Base-by-base conservation (phyloP, 257 asterid genomes). In the Salvia rosmarinus region DNA sequence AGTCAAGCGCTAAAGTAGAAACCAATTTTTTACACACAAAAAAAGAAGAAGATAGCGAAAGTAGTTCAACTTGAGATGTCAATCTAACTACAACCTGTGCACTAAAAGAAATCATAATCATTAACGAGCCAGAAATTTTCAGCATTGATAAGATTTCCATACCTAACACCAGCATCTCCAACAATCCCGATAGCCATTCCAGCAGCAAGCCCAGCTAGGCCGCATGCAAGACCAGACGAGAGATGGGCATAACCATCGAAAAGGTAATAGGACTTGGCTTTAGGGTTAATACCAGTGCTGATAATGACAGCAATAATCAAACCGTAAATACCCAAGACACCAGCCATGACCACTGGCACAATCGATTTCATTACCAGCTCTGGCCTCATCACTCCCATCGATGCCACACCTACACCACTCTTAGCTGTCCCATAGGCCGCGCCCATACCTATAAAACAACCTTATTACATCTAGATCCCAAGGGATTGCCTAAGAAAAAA, bases 291-390 rank as follows among this genome's bases (percentile, higher is more conserved):
- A 13, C 96, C 96, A 7, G 96, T 90, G 79, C 96, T 88, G 77
- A 90, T 88, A 67, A 90, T 86, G 6, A 90, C 96, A 83, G 96
- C 97, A 56, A 90, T 90, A 73, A 90, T 90, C 85, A 90, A 75
- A 25, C 96, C 96, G 21, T 90, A 90, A 60, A 88, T 90, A 86
- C 96, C 96, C 85, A 90, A 85, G 47, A 90, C 96, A 81, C 97
- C 97, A 85, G 97, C 97, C 96, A 90, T 90, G 81, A 90, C 96
- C 70, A 90, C 96, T 13, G 96, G 96, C 65, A 90, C 96, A 56
- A 90, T 90, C 8, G 96, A 90, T 30, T 90, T 90, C 96, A 90
- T 90, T 68, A 88, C 96, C 50, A 90, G 90, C 82, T 90, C 96
- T 2, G 95, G 96, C 71, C 96, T 80, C 96, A 90, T 90, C 63